phyloP scores from a whole-genome alignment of 2,329 filamentous ascomycete species.

The Graphiopsis chlorocephala region DNA sequence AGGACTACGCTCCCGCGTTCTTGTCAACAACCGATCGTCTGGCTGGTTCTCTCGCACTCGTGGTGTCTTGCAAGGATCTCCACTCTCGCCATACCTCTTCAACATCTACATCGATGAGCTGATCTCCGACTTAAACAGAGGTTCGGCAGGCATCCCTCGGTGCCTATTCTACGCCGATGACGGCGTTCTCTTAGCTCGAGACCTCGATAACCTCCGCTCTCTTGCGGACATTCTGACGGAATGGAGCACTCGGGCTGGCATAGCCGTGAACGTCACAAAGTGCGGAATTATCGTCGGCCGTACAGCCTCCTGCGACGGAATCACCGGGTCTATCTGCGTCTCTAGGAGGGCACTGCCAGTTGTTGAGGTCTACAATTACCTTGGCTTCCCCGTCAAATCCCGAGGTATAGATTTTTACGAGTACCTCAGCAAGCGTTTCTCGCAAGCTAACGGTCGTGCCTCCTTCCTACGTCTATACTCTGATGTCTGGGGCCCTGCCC shows the following conservation, averaged over 20 bases:
- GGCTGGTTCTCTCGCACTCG: not conserved
- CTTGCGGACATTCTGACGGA: not conserved
- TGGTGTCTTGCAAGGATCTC: not conserved
- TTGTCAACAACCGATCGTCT: not conserved
- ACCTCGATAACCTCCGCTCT: not conserved
- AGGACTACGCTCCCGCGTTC: not conserved
- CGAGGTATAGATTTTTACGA: not conserved
- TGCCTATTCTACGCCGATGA: not conserved
- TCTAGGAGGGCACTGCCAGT: not conserved
- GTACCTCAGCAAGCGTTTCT: not conserved
- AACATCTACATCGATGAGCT: constrained; percentile 1
- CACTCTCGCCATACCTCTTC: not conserved
- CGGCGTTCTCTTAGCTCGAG: not conserved
- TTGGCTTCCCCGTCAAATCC: constrained; percentile 1
- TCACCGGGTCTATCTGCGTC: not conserved
- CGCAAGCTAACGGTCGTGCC: not conserved
- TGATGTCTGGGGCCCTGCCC: not conserved
- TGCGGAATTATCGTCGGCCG: not conserved
- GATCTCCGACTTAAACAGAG: not conserved
- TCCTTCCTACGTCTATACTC: constrained; percentile 1
- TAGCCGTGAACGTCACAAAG: not conserved
- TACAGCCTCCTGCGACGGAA: not conserved
- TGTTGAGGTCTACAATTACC: constrained; percentile 4
- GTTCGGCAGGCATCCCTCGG: not conserved
- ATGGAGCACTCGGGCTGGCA: not conserved